Percentiles rank a stretch among this genome's conserved stretches.
phyloP scores from a whole-genome alignment of 1,139 yeast genomes.

The Zygosaccharomyces sapae region DNA sequence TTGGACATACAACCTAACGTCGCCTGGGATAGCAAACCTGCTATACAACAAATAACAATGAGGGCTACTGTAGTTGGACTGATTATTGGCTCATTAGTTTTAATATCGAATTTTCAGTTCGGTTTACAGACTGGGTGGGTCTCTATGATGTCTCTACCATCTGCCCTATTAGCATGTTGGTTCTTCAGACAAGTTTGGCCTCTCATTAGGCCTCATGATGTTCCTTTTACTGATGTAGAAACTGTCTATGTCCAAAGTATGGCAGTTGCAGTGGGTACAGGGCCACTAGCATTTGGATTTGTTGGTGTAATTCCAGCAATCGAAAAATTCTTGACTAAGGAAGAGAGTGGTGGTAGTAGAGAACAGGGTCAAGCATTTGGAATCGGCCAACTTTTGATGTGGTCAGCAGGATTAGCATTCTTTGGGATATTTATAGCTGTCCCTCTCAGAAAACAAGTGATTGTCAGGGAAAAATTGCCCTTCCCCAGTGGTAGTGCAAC shows the following conservation, averaged over 20 bases:
- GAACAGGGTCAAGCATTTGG: constrained; percentile 38
- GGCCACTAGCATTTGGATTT: constrained; percentile 90
- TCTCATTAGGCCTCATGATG: constrained; percentile 25
- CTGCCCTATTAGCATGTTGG: constrained; percentile 84
- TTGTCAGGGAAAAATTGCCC: constrained; percentile 76
- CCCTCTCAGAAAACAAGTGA: constrained; percentile 78
- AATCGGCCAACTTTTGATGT: constrained; percentile 55
- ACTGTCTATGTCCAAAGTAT: constrained; percentile 88
- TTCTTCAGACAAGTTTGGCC: constrained; percentile 52
- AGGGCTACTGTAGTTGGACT: constrained; percentile 73
- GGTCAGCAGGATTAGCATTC: constrained; percentile 85
- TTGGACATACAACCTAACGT: constrained; percentile 12
- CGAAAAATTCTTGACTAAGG: constrained; percentile 74
- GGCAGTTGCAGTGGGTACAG: constrained; percentile 96
- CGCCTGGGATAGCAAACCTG: constrained; percentile 38
- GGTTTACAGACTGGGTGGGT: constrained; percentile 99
- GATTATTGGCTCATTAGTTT: constrained; percentile 71
- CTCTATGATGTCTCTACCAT: constrained; percentile 96
- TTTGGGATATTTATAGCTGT: constrained; percentile 96
- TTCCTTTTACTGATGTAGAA: constrained; percentile 80
- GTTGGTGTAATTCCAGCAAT: constrained; percentile 96
- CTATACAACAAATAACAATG: constrained; percentile 55
- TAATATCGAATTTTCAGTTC: constrained; percentile 88
- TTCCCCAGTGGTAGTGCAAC: constrained; percentile 97
- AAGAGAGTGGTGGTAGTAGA: constrained; percentile 64